Conservation (phyloP, 2,329 filamentous ascomycete genomes). For the Monilinia vaccinii-corymbosi region DNA sequence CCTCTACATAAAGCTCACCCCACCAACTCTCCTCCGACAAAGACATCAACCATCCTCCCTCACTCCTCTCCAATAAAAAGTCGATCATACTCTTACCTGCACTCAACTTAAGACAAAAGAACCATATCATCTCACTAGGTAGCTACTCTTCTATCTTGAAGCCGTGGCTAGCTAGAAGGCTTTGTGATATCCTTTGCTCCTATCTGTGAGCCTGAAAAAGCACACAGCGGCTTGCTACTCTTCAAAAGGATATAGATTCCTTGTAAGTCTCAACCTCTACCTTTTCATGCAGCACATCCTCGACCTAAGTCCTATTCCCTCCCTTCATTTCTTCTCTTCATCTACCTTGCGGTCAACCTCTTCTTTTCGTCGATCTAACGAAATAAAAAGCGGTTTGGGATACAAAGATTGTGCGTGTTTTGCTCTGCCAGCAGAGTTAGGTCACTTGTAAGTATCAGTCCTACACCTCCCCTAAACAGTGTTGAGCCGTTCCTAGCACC, state of each 20-base stretch:
- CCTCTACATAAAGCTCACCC: not conserved
- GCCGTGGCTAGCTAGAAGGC: not conserved
- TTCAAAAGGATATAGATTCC: not conserved
- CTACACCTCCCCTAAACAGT: not conserved
- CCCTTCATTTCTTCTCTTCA: not conserved
- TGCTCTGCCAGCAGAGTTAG: not conserved
- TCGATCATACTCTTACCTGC: not conserved
- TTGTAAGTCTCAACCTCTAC: not conserved
- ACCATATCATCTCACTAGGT: not conserved
- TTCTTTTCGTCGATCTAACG: not conserved
- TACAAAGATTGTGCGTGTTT: not conserved
- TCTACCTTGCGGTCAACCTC: not conserved
- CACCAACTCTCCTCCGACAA: not conserved
- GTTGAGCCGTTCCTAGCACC: not conserved
- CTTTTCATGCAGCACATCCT: not conserved
- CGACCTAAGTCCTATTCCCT: not conserved
- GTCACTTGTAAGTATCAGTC: not conserved
- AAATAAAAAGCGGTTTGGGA: not conserved
- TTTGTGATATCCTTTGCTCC: not conserved
- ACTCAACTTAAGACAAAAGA: not conserved
- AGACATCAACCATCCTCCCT: not conserved
- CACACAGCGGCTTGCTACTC: not conserved
- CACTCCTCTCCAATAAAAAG: not conserved
- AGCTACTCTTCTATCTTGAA: not conserved
- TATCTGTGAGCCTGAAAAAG: not conserved